Evolutionary conservation across 2,329 filamentous ascomycete species (phyloP).

Genomic region (Fulvia fulva): DNA sequence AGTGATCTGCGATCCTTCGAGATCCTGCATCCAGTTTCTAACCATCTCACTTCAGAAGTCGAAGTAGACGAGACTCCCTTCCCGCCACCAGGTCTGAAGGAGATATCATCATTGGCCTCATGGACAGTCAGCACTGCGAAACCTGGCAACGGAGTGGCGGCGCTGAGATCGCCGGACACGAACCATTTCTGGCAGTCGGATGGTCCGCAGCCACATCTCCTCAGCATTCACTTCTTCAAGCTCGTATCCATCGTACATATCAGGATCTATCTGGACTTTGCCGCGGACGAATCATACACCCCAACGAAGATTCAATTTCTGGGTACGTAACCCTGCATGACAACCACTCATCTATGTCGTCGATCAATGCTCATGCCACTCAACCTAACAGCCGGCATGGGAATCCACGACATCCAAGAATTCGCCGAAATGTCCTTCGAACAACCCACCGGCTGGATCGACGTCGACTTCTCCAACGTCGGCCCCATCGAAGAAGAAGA

Average conservation of each 20-base stretch:
- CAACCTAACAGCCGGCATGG: slow-evolving; percentile 68
- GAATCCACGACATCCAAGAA: slow-evolving; percentile 84
- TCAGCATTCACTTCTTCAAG: slow-evolving; percentile 83
- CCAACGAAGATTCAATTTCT: slow-evolving; percentile 87
- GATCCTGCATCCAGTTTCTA: background rate
- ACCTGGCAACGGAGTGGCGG: slow-evolving; percentile 72
- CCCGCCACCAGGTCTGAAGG: slow-evolving; percentile 58
- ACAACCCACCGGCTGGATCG: slow-evolving; percentile 83
- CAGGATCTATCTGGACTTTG: slow-evolving; percentile 85
- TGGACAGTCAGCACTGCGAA: slow-evolving; percentile 82
- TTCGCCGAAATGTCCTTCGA: slow-evolving; percentile 77
- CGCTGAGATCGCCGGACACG: slow-evolving; percentile 69
- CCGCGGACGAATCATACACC: slow-evolving; percentile 91
- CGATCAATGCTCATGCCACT: no score
- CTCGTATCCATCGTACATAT: slow-evolving; percentile 73
- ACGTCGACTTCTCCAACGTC: slow-evolving; percentile 67
- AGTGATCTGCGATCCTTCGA: background rate
- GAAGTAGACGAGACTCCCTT: slow-evolving; percentile 41
- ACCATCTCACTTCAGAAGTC: slow-evolving; percentile 9
- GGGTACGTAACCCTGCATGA: background rate
- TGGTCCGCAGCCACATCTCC: slow-evolving; percentile 74
- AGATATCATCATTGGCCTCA: slow-evolving; percentile 78
- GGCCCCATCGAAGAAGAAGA: slow-evolving; percentile 41
- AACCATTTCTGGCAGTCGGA: slow-evolving; percentile 81
- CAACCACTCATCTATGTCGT: no score